Percentiles rank a stretch among this genome's conserved stretches.
Evolutionary conservation across 2,329 filamentous ascomycete species (phyloP).

Genomic region (Botrytis byssoidea): DNA sequence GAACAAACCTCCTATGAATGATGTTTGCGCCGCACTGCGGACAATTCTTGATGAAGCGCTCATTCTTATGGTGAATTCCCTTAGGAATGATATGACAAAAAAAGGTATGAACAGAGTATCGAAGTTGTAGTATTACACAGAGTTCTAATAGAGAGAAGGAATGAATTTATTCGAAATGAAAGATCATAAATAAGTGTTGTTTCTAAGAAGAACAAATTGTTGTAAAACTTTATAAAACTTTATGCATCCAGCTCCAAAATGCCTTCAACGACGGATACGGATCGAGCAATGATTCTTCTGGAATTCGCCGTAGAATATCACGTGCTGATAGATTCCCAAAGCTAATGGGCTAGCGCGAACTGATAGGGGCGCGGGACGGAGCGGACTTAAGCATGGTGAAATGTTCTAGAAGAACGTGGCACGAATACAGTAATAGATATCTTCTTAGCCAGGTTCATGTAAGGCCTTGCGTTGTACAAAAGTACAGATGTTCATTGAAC

Average conservation of each 20-base stretch:
- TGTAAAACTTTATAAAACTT: slow-evolving; percentile 12
- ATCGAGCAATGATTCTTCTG: slow-evolving; percentile 8
- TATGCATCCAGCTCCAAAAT: slow-evolving; percentile 4
- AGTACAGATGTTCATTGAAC: neutral
- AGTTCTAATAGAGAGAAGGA: neutral
- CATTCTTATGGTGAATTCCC: slow-evolving; percentile 29
- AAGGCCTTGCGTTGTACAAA: slow-evolving; percentile 5
- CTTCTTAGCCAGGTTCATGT: slow-evolving; percentile 11
- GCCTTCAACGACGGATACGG: slow-evolving; percentile 1
- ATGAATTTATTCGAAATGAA: neutral
- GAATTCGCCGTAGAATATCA: slow-evolving; percentile 6
- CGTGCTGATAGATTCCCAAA: slow-evolving; percentile 7
- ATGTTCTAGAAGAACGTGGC: slow-evolving; percentile 21
- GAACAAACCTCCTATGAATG: slow-evolving; percentile 36
- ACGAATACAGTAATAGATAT: neutral
- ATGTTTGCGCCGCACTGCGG: slow-evolving; percentile 39
- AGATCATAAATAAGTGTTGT: neutral
- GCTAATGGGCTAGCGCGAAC: neutral
- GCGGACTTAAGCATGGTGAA: slow-evolving; percentile 14
- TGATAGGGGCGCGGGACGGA: slow-evolving; percentile 1
- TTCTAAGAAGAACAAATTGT: neutral
- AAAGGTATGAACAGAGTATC: slow-evolving; percentile 11
- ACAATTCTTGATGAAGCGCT: slow-evolving; percentile 41
- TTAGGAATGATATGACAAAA: neutral
- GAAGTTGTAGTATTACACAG: neutral